Base-by-base conservation (phyloP, 1,284 basidiomycete genomes). In the Pseudozyma thailandica region DNA sequence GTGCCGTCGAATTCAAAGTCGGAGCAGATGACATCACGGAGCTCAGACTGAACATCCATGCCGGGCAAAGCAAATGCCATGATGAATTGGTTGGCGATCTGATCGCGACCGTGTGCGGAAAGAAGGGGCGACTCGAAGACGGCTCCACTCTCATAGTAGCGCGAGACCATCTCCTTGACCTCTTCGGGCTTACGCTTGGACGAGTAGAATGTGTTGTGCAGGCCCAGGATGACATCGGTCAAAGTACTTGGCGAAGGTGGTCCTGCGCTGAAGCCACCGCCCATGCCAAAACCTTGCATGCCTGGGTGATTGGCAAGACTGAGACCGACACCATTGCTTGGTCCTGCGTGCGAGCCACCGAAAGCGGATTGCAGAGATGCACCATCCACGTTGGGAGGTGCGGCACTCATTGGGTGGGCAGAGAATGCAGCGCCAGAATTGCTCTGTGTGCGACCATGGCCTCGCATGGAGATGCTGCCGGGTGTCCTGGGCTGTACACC, bases 1-100 rank as follows among this genome's bases (percentile, higher is more conserved):
- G 80, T 82, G 18, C 81, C 80, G 41, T 83, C 78, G 45, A 82
- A 82, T 48, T 82, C 80, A 55, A 82, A 82, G 50, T 82, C 81
- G 43, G 72, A 76, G 65, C 80, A 82, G 47, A 82, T 82, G 48
- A 82, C 79, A 49, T 82, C 81, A 30, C 79, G 72, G 30, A 82
- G 68, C 61, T 82, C 81, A 16, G 80, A 82, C 33, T 66, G 72
- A 13, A 82, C 79, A 26, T 82, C 79, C 59, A 82, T 66, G 16
- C 79, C 79, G 8, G 81, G 81, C 15, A 81, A 49, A 0, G 81
- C 71, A 44, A 82, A 82, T 0, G 81, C 80, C 69, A 82, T 71
- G 50, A 79, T 73, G 70, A 82, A 82, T 49, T 82, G 81, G 71
- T 82, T 76, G 20, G 78, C 77, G 49, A 82, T 82, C 58, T 81